Base-by-base conservation (phyloP, 139 green algal genomes). In the Chlamydomonas asymmetrica region DNA sequence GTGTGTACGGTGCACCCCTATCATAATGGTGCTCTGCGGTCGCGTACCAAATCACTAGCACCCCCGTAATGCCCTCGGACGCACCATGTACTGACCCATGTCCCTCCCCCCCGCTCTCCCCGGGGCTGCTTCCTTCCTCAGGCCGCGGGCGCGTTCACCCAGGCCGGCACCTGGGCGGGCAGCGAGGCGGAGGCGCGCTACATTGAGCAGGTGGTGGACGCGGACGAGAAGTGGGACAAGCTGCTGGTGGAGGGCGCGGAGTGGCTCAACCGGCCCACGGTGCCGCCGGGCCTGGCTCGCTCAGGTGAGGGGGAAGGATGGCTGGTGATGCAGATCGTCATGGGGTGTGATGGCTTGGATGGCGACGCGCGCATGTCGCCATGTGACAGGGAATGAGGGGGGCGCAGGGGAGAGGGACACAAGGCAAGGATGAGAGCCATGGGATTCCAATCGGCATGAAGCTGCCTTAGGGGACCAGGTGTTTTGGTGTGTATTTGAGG, bases 161-260 rank as follows among this genome's bases (percentile, higher is more conserved):
- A 84, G 56, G 88, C 89, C 0, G 93, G 93, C 72, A 93, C 92
- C 1, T 96, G 89, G 91, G 90, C 91, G 16, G 69, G 80, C 48
- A 88, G 80, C 49, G 76, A 90, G 52, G 85, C 87, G 16, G 93
- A 97, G 80, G 91, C 88, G 39, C 66, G 82, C 25, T 88, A 90
- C 80, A 89, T 96, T 22, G 91, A 97, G 87, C 68, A 88, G 74
- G 74, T 84, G 50, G 91, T 86, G 13, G 89, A 96, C 74, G 83
- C 82, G 35, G 91, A 96, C 49, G 90, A 95, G 60, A 80, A 84
- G 75, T 96, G 91, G 91, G 85, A 93, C 48, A 64, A 78, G 61
- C 71, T 82, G 18, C 72, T 96, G 76, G 65, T 71, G 39, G 80
- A 74, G 66, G 90, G 91, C 65, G 71, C 83, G 50, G 87, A 91